phyloP scores from a whole-genome alignment of 129 eudicot genomes.

The Centrapalus pauciflorus region DNA sequence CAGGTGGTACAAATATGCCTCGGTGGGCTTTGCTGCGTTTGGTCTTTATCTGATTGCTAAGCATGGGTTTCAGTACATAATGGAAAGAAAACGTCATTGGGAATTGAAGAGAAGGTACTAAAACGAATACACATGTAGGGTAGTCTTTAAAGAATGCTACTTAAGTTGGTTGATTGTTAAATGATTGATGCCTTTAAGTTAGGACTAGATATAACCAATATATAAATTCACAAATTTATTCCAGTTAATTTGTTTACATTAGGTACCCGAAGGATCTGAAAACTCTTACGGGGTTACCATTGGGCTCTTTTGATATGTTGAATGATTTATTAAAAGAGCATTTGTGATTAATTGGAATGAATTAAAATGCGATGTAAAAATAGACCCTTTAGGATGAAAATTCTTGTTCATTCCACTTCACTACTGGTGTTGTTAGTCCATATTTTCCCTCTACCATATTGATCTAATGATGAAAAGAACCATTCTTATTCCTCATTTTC shows the following conservation, averaged over 20 bases:
- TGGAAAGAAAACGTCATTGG: constrained; percentile 92
- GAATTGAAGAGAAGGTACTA: constrained; percentile 77
- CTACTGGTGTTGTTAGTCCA: not conserved
- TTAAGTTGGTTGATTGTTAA: constrained; percentile 9
- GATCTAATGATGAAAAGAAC: constrained; percentile 5
- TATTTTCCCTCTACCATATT: no score
- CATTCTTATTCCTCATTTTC: not conserved
- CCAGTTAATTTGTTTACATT: no score
- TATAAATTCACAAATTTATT: no score
- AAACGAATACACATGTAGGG: not conserved
- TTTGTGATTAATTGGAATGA: no score
- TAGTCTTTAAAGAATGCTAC: not conserved
- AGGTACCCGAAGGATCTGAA: no score
- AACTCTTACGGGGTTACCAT: no score
- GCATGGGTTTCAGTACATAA: constrained; percentile 59
- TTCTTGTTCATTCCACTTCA: not conserved
- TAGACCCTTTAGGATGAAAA: no score
- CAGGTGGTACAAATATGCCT: constrained; percentile 94
- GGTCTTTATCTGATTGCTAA: constrained; percentile 79
- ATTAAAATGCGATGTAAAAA: no score
- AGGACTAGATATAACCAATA: not conserved
- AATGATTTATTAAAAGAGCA: no score
- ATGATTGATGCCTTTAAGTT: not conserved
- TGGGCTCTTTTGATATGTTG: no score
- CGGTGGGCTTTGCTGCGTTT: constrained; percentile 75